Base-by-base conservation (phyloP, 2,329 filamentous ascomycete species). In the Talaromyces funiculosus region DNA sequence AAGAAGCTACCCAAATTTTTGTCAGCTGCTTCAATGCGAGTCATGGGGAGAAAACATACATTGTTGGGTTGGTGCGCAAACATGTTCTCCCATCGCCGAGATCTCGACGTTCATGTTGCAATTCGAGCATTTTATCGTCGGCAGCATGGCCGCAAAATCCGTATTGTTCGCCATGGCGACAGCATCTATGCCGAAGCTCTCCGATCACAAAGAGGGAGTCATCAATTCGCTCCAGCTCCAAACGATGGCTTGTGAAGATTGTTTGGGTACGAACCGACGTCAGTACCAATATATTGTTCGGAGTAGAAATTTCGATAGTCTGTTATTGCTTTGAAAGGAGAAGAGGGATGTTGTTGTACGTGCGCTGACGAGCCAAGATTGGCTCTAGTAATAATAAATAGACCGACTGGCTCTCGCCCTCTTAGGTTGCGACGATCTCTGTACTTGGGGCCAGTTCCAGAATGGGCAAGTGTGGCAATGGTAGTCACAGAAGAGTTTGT, bases 71-170 rank as follows among this genome's bases (percentile, higher is more conserved):
- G 59, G 53, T 20, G 49, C 24, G 74, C 92, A 96, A 63, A 90
- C 73, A 78, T 96, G 92, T 64, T 95, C 90, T 63, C 90, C 90
- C 87, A 96, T 89, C 73, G 87, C 80, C 42, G 89, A 88, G 67
- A 96, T 94, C 71, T 92, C 88, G 62, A 96, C 90, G 68, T 92
- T 85, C 42, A 79, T 75, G 42, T 86, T 84, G 72, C 91, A 96
- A 77, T 82, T 86, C 57, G 91, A 95, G 76, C 91, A 96, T 81
- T 93, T 96, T 76, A 96, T 90, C 24, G 86, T 86, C 70, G 91
- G 90, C 79, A 94, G 80, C 65, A 92, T 85, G 74, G 84, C 82
- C 73, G 85, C 88, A 73, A 86, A 82, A 70, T 86, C 81, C 67
- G 80, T 80, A 60, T 71, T 63, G 24, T 38, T 64, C 55, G 71